Conservation (phyloP, 495 filamentous ascomycete species). For the Aspergillus kassunensis region DNA sequence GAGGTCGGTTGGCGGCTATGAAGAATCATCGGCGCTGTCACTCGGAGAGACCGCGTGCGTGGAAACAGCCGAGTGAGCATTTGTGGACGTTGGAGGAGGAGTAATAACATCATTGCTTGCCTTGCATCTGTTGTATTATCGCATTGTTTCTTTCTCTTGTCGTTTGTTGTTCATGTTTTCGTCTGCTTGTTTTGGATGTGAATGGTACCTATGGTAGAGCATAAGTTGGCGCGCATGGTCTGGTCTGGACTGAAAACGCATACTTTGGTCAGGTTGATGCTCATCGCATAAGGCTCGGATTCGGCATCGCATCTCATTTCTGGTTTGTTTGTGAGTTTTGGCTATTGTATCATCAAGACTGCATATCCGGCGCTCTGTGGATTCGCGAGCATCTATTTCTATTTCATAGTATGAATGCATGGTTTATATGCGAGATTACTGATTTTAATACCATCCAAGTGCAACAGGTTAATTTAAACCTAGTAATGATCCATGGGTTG, state of each 20-base stretch:
- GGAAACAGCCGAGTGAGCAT: conserved; percentile 37
- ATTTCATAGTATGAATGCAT: no score
- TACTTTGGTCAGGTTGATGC: not conserved
- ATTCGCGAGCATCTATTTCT: not conserved
- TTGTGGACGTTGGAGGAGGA: conserved; percentile 40
- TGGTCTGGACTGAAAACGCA: conserved; percentile 1
- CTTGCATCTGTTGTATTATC: no score
- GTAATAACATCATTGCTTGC: no score
- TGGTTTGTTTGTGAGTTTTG: not conserved
- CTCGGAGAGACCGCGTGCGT: conserved; percentile 41
- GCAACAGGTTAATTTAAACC: no score
- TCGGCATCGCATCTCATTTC: not conserved
- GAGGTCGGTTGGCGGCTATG: conserved; percentile 15
- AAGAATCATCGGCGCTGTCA: conserved; percentile 39
- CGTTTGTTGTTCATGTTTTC: not conserved
- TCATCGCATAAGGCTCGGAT: no score
- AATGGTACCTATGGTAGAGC: no score
- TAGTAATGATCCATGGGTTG: no score
- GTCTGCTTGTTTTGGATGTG: not conserved
- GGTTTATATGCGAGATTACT: no score
- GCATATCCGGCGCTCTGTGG: not conserved
- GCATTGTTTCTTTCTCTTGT: not conserved
- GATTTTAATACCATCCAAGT: no score
- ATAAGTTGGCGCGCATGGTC: not conserved
- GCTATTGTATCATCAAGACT: not conserved